Base-by-base conservation (phyloP, 2,329 filamentous ascomycete species). In the Penicillium italicum region DNA sequence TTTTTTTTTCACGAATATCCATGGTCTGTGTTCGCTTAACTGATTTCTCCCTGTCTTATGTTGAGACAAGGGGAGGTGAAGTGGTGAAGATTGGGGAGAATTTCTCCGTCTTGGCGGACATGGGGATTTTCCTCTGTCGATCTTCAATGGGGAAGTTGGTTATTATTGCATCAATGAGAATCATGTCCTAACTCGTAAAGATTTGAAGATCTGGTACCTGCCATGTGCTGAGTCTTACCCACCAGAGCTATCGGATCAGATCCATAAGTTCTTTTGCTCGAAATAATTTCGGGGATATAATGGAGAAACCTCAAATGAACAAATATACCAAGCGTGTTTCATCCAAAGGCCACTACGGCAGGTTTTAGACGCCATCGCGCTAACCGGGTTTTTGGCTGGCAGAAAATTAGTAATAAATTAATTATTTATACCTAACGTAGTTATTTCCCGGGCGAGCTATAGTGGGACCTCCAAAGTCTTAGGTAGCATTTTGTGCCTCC, bases 21-120 rank as follows among this genome's bases (percentile, higher is more conserved):
- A 18, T 16, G 8, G 9, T 33, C 8, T 20, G 7, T 28, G 20
- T 26, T 33, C n/a, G 24, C 5, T 34, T 26, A n/a, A n/a, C 14
- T 26, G 10, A 16, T 34, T 36, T 24, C 16, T 10, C 28, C 18
- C 30, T 7, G 1, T 24, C 5, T 3, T 5, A 5, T 5, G 26
- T 28, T 28, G 26, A 28, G 26, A 3, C 44, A n/a, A n/a, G 9
- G 2, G 24, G 24, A 36, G 18, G 18, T 16, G 11, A 20, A 48
- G 24, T 10, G 22, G 18, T 40, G 34, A 38, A 12, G n/a, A 30
- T 22, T 22, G 16, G 11, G 12, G 16, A 31, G 4, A 40, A 57
- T 63, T 63, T 38, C 33, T 55, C 62, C 62, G 58, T 54, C 59
- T 60, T 62, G 62, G 55, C 62, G 9, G 31, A 31, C 5, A 9